Conservation (phyloP, 2,329 filamentous ascomycete genomes). For the Aspergillus quadricinctus region DNA sequence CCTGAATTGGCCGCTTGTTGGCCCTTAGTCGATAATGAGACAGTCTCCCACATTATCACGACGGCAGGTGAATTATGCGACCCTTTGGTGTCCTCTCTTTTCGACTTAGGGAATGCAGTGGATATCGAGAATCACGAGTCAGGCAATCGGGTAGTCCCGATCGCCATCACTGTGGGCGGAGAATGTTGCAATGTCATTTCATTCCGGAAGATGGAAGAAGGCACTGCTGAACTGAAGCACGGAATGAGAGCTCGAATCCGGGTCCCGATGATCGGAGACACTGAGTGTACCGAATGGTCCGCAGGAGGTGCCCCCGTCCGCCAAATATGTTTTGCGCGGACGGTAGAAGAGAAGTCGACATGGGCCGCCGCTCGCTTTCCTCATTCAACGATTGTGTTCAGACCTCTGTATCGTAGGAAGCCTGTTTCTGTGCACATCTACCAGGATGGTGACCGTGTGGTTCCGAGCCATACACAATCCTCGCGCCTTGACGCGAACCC, state of each 20-base stretch:
- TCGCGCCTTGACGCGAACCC: constrained; percentile 47
- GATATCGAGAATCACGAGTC: constrained; percentile 28
- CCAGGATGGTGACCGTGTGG: constrained; percentile 9
- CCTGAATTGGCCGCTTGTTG: constrained; percentile 35
- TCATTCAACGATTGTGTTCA: constrained; percentile 46
- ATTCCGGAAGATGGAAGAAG: constrained; percentile 35
- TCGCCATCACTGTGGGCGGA: constrained; percentile 39
- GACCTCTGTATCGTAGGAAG: constrained; percentile 34
- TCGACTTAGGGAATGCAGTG: constrained; percentile 49
- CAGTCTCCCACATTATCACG: constrained; percentile 29
- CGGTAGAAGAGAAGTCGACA: constrained; percentile 35
- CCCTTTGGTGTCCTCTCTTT: constrained; percentile 35
- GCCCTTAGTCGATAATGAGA: constrained; percentile 26
- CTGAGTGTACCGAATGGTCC: constrained; percentile 47
- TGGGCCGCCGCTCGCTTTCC: constrained; percentile 51
- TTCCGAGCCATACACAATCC: constrained; percentile 13
- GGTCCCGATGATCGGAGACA: constrained; percentile 38
- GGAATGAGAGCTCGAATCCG: constrained; percentile 24
- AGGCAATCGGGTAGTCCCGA: constrained; percentile 27
- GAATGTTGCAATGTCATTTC: constrained; percentile 46
- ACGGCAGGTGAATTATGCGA: constrained; percentile 28
- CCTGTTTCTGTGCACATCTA: constrained; percentile 20
- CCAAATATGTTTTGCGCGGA: constrained; percentile 51
- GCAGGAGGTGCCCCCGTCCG: constrained; percentile 48
- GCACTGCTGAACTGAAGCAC: constrained; percentile 19